These are phyloP conservation scores for Phanerochaete sordida DNA, from an alignment of 768 basidiomycete genomes.

Conservation along the genomic window DNA sequence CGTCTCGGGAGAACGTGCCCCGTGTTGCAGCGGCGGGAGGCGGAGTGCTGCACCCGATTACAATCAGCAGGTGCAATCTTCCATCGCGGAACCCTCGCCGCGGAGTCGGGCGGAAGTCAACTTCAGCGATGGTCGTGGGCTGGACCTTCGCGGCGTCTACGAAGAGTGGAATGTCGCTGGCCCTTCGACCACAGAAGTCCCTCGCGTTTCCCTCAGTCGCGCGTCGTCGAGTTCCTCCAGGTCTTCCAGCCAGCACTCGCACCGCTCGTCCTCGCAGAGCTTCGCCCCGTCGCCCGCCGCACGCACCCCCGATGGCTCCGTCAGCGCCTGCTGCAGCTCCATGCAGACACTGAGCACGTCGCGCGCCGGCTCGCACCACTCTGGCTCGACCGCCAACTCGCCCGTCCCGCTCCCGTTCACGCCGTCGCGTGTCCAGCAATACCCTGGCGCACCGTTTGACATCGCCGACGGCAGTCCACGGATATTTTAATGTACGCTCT, in stretches of 20 bases:
- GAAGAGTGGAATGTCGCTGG: not conserved
- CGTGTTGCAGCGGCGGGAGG: conserved; percentile 19
- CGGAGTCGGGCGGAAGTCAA: not conserved
- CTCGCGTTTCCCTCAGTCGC: conserved; percentile 6
- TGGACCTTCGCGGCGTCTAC: conserved; percentile 12
- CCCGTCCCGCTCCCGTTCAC: conserved; percentile 5
- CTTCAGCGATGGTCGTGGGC: not conserved
- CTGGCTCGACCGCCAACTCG: not conserved
- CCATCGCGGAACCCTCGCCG: not conserved
- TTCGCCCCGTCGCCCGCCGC: not conserved
- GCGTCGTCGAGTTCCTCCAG: conserved; percentile 12
- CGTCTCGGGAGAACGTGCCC: conserved; percentile 32
- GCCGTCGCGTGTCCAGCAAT: not conserved
- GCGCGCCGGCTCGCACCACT: conserved; percentile 1
- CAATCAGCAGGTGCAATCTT: not conserved
- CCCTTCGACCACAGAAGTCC: conserved; percentile 1
- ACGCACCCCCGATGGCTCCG: not conserved
- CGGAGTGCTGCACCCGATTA: not conserved
- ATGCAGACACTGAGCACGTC: conserved; percentile 1
- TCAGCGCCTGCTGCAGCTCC: not conserved
- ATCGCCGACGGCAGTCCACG: conserved; percentile 7
- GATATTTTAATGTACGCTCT: conserved; percentile 4
- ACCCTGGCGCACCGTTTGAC: not conserved
- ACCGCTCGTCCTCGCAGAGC: conserved; percentile 3
- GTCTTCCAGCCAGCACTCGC: conserved; percentile 12